These are phyloP conservation scores for Hibiscus trionum DNA, from an alignment of 345 rosid species.

Conservation along the genomic window DNA sequence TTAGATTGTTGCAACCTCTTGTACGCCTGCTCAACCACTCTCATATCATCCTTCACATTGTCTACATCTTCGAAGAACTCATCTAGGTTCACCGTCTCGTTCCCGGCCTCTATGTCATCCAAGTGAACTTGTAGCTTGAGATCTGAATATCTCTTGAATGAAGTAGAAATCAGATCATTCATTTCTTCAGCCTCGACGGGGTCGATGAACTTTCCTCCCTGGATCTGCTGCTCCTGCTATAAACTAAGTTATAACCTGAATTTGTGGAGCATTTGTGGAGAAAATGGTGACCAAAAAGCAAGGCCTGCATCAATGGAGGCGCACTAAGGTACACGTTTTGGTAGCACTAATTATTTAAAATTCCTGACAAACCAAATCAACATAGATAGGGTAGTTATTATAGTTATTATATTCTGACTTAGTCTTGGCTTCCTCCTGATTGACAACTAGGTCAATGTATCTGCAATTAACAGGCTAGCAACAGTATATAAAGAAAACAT, in stretches of 20 bases:
- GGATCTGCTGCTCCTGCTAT: background rate
- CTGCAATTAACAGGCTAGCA: too few relatives aligned
- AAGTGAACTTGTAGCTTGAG: conserved; percentile 28
- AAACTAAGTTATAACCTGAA: background rate
- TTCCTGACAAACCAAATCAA: conserved; percentile 4
- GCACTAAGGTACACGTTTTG: background rate
- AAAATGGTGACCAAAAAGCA: background rate
- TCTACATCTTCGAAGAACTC: conserved; percentile 80
- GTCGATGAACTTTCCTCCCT: background rate
- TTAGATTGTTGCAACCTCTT: conserved; percentile 48
- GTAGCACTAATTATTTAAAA: background rate
- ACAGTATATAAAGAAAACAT: too few relatives aligned
- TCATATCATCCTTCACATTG: conserved; percentile 60
- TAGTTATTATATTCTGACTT: background rate
- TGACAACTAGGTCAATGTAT: too few relatives aligned
- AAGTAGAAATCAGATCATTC: conserved; percentile 73
- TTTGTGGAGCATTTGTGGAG: background rate
- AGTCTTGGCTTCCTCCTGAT: too few relatives aligned
- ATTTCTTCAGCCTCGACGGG: conserved; percentile 15
- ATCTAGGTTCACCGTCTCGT: conserved; percentile 56
- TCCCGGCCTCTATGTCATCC: conserved; percentile 23
- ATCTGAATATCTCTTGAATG: conserved; percentile 46
- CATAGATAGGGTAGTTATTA: background rate
- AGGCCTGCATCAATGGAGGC: background rate
- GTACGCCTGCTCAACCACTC: conserved; percentile 55